Conservation (phyloP, 2,329 filamentous ascomycete genomes). For the Lachnellula arida region DNA sequence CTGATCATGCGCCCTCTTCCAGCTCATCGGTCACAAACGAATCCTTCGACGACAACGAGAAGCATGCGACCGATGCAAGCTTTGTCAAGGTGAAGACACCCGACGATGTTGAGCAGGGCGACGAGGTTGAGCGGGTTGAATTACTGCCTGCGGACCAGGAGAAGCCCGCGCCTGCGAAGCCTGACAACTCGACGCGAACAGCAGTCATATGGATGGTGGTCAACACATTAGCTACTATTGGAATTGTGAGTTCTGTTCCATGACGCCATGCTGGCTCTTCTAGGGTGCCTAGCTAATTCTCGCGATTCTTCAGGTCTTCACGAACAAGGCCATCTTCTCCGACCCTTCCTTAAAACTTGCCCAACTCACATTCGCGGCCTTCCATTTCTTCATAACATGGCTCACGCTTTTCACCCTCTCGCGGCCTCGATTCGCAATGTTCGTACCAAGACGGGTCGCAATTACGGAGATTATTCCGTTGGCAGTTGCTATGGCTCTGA, state of each 20-base stretch:
- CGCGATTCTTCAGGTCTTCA: slow-evolving; percentile 44
- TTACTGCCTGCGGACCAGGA: slow-evolving; percentile 35
- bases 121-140: slow-evolving; percentile 39
- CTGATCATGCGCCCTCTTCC: slow-evolving; percentile 22
- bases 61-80: slow-evolving; percentile 21
- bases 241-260: slow-evolving; percentile 47
- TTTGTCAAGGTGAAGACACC: slow-evolving; percentile 24
- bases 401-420: slow-evolving; percentile 59
- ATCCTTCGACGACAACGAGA: slow-evolving; percentile 27
- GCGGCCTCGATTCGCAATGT: slow-evolving; percentile 52
- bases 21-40: slow-evolving; percentile 28
- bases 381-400: slow-evolving; percentile 65
- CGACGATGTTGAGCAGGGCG: slow-evolving; percentile 36
- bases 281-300: background rate
- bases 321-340: slow-evolving; percentile 66
- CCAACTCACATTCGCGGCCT: slow-evolving; percentile 62
- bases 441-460: slow-evolving; percentile 51
- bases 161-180: slow-evolving; percentile 26
- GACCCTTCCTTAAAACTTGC: slow-evolving; percentile 55
- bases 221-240: slow-evolving; percentile 59
- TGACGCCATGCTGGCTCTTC: background rate
- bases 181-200: slow-evolving; percentile 34
- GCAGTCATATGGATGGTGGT: slow-evolving; percentile 52
- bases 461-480: slow-evolving; percentile 57
- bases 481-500: slow-evolving; percentile 62